Percentiles rank a stretch among this genome's conserved stretches.
phyloP scores from a whole-genome alignment of 1,284 basidiomycete genomes.

The Naganishia liquefaciens region DNA sequence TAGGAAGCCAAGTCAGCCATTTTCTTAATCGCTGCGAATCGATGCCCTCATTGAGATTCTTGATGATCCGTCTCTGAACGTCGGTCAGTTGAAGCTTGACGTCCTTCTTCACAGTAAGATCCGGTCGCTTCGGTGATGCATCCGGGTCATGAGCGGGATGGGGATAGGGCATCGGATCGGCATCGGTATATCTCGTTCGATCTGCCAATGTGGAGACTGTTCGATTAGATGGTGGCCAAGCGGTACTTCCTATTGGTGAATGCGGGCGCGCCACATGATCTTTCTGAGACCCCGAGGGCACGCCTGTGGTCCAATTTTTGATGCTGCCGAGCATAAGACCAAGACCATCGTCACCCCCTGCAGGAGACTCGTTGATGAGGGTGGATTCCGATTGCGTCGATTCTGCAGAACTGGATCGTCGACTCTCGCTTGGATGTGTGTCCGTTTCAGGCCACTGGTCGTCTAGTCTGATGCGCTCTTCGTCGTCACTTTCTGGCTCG shows the following conservation, averaged over 20 bases:
- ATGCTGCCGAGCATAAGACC: conserved; percentile 9
- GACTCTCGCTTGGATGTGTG: background rate
- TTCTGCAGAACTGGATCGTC: conserved; percentile 10
- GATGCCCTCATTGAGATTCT: conserved; percentile 43
- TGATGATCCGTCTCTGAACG: conserved; percentile 44
- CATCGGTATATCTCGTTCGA: conserved; percentile 3
- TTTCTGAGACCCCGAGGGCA: background rate
- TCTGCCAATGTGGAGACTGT: background rate
- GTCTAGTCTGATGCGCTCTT: background rate
- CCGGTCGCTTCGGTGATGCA: conserved; percentile 22
- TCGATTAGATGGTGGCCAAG: too few species aligned
- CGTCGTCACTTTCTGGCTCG: conserved; percentile 5
- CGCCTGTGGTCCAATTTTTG: background rate
- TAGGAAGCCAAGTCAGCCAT: conserved; percentile 33
- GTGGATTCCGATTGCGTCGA: conserved; percentile 12
- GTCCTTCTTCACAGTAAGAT: conserved; percentile 18
- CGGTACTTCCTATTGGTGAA: background rate
- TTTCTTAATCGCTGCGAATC: conserved; percentile 36
- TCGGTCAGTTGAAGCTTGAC: conserved; percentile 41
- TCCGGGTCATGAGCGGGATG: conserved; percentile 32
- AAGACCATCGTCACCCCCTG: conserved; percentile 15
- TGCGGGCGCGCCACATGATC: conserved; percentile 4
- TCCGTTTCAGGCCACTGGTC: background rate
- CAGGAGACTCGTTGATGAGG: conserved; percentile 1
- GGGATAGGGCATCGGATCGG: conserved; percentile 8